Evolutionary conservation across 106 monocot genomes (phyloP), one percentile per base, ranked within the genome.

Genomic region (Dendrobium huoshanense): DNA sequence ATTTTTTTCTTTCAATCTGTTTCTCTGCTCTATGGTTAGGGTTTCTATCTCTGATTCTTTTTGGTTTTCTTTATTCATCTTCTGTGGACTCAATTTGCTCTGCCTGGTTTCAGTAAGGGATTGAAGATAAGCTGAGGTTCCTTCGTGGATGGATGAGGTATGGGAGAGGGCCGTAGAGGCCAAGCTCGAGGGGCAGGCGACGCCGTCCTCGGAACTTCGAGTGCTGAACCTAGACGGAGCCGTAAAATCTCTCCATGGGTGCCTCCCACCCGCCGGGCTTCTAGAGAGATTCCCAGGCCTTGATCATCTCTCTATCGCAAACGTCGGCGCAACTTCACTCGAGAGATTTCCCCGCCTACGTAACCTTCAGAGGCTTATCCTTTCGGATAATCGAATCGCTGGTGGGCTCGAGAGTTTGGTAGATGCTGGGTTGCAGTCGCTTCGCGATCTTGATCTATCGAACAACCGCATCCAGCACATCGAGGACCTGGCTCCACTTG

Each of bases 91-190:
- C 15, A 51, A 51, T 51, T 51, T 51, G 51, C 51, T 11, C 13
- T 13, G 51, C 0, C 3, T 51, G 15, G 10, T 51, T 13, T 51
- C 51, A 51, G 51, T 10, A 51, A 13, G 16, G 51, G 51, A 51
- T 51, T 51, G 51, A 51, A 15, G 10, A 51, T 51, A 11, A 10
- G 76, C n/a, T 42, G 27, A 40, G 59, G 27, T 25, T 70, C 13
- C 5, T 9, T 16, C 15, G 9, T 42, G 18, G 75, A 92, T 95
- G 94, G 95, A 95, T 47, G 98, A 98, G 37, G 88, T 86, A n/a
- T 98, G 98, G 98, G 94, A 98, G 86, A 86, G 94, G 67, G 94
- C 92, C 33, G 88, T 98, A 24, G 92, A 94, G 85, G 81, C 92
- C 80, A 92, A 92, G 49, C 80, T 98, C 24, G 88, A 88, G 22